phyloP scores from a whole-genome alignment of 345 rosid species.

The Hibiscus mutabilis region DNA sequence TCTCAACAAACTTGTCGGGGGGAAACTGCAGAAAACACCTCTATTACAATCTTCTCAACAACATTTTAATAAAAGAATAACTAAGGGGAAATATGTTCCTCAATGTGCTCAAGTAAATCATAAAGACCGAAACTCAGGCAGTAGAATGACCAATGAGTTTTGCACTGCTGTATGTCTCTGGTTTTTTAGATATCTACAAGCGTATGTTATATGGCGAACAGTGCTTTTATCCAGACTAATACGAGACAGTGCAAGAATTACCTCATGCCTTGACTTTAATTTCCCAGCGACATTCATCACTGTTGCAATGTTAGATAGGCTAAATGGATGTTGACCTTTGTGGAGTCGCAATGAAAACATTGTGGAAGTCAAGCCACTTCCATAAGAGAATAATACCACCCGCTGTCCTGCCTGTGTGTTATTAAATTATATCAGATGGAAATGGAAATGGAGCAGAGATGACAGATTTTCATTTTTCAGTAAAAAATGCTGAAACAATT shows the following conservation, averaged over 20 bases:
- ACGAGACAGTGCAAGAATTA: slow-evolving; percentile 18
- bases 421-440: background rate
- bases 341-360: slow-evolving; percentile 74
- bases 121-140: background rate
- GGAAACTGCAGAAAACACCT: slow-evolving; percentile 39
- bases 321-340: slow-evolving; percentile 62
- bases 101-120: background rate
- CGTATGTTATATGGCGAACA: background rate
- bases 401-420: slow-evolving; percentile 64
- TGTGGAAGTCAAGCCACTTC: slow-evolving; percentile 91
- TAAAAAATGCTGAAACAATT: slow-evolving; percentile 17
- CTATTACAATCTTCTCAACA: background rate
- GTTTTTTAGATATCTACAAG: background rate
- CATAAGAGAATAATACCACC: slow-evolving; percentile 85
- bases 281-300: slow-evolving; percentile 66
- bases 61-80: background rate
- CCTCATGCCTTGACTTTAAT: slow-evolving; percentile 90
- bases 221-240: background rate
- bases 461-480: background rate
- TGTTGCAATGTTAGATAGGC: slow-evolving; percentile 68
- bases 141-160: background rate
- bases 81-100: background rate
- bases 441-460: slow-evolving; percentile 6
- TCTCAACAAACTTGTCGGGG: slow-evolving; percentile 82
- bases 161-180: background rate